Conservation (phyloP, 257 asterid species). For the Scutellaria minor region DNA sequence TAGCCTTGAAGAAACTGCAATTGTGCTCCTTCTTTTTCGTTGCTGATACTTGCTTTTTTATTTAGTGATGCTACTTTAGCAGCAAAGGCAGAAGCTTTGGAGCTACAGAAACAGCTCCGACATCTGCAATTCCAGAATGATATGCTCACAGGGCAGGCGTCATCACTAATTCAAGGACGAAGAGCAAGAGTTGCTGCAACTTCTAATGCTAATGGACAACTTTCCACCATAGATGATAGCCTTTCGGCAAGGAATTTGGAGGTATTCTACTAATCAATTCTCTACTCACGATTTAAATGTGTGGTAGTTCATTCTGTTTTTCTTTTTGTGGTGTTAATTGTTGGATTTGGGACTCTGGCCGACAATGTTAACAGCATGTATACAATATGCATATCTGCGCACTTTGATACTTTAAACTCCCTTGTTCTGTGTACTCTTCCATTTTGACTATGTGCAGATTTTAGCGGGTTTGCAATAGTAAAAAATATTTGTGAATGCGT, state of each 20-base stretch:
- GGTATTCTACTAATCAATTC: constrained; percentile 49
- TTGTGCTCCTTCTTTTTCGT: constrained; percentile 36
- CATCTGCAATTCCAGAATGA: constrained; percentile 80
- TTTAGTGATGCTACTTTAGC: constrained; percentile 87
- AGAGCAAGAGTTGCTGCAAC: constrained; percentile 94
- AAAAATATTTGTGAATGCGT: constrained; percentile 3
- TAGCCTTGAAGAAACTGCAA: constrained; percentile 16
- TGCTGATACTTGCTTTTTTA: constrained; percentile 39
- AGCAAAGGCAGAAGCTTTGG: constrained; percentile 84
- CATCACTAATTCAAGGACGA: constrained; percentile 93
- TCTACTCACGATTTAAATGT: constrained; percentile 16
- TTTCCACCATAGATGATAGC: constrained; percentile 75
- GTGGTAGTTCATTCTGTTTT: not conserved
- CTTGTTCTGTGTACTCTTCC: constrained; percentile 5
- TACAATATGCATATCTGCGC: not conserved
- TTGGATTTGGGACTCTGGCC: constrained; percentile 2
- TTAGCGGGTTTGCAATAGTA: constrained; percentile 1
- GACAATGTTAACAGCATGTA: constrained; percentile 6
- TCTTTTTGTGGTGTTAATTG: constrained; percentile 11
- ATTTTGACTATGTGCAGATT: not conserved
- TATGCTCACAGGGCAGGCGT: constrained; percentile 88
- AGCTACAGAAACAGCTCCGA: constrained; percentile 92
- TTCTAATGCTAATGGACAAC: constrained; percentile 82
- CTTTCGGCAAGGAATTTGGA: constrained; percentile 93
- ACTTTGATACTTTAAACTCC: constrained; percentile 25